These are phyloP conservation scores for Ambrosiella cleistominuta DNA, from an alignment of 2,329 filamentous ascomycete species.

Conservation along the genomic window DNA sequence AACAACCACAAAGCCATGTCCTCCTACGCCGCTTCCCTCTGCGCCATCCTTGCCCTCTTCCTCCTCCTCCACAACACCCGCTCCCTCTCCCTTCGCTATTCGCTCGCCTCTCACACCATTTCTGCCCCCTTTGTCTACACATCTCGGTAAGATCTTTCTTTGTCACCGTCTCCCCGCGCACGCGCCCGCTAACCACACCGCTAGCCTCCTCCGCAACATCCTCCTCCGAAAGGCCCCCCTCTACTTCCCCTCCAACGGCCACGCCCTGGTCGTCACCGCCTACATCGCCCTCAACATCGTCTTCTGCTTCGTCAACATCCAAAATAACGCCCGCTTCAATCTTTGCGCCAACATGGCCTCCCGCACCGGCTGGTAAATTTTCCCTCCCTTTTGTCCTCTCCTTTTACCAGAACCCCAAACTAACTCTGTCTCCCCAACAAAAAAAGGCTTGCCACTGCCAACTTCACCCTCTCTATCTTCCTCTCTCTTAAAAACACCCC, in stretches of 20 bases:
- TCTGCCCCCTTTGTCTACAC: constrained; percentile 28
- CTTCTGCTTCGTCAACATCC: constrained; percentile 20
- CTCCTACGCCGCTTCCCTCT: constrained; percentile 14
- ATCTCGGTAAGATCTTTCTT: constrained; percentile 4
- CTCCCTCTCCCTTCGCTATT: constrained; percentile 27
- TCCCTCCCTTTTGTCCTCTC: no score
- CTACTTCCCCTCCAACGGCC: constrained; percentile 15
- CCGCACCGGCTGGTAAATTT: constrained; percentile 23
- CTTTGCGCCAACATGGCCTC: constrained; percentile 22
- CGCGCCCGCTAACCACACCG: not conserved
- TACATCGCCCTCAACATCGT: constrained; percentile 22
- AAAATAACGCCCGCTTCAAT: constrained; percentile 18
- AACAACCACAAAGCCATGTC: not conserved
- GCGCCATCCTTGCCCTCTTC: constrained; percentile 12
- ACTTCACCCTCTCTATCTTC: constrained; percentile 34
- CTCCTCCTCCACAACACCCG: constrained; percentile 12
- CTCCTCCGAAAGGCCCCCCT: constrained; percentile 1
- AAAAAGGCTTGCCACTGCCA: constrained; percentile 24
- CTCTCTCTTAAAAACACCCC: constrained; percentile 42
- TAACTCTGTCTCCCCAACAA: no score
- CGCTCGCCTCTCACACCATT: constrained; percentile 27
- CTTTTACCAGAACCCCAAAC: no score
- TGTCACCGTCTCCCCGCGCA: not conserved
- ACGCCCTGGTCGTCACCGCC: constrained; percentile 17
- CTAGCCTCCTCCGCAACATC: not conserved